phyloP scores from a whole-genome alignment of 129 eudicot genomes.

The Flaveria robusta region DNA sequence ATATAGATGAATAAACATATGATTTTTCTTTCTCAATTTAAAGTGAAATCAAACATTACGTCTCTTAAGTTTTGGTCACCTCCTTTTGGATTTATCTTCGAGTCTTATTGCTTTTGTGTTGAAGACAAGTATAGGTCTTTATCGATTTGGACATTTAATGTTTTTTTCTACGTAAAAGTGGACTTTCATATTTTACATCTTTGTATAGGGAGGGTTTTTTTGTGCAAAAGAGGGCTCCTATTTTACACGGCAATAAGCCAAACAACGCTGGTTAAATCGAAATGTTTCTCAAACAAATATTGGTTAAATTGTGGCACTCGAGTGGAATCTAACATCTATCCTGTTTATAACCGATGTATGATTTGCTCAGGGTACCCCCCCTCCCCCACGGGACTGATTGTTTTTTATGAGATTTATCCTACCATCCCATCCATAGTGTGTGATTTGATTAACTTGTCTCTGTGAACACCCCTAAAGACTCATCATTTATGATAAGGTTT shows the following conservation, averaged over 20 bases:
- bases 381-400: too few species aligned
- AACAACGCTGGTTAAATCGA: not conserved
- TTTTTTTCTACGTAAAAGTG: not conserved
- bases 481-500: too few species aligned
- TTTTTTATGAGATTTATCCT: too few species aligned
- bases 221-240: constrained; percentile 2
- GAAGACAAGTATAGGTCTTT: constrained; percentile 7
- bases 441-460: too few species aligned
- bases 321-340: not conserved
- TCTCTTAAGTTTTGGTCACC: not conserved
- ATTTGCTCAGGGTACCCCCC: too few species aligned
- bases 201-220: not conserved
- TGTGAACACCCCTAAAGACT: too few species aligned
- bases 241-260: not conserved
- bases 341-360: too few species aligned
- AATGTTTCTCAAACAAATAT: not conserved
- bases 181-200: not conserved
- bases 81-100: constrained; percentile 7
- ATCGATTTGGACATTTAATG: not conserved
- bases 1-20: not conserved
- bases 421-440: too few species aligned
- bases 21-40: not conserved
- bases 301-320: not conserved
- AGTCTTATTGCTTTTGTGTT: not conserved
- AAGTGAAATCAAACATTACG: not conserved